These are phyloP conservation scores for Fusarium austroafricanum DNA, from an alignment of 2,329 filamentous ascomycete species.

Conservation along the genomic window DNA sequence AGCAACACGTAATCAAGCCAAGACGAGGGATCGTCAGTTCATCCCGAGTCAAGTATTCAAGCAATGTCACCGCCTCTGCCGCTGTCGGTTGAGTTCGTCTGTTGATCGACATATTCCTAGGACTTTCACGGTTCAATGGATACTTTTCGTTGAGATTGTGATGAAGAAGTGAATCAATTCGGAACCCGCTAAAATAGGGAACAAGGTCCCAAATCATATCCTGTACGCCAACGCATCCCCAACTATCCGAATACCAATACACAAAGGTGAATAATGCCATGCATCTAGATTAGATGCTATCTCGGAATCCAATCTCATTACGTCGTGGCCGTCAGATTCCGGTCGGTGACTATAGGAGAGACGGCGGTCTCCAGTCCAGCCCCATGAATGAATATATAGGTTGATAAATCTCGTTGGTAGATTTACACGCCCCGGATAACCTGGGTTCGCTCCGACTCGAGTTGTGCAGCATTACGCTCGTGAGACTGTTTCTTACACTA, in stretches of 20 bases:
- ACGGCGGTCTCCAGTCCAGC: constrained; percentile 35
- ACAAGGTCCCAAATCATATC: constrained; percentile 36
- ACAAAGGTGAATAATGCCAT: constrained; percentile 43
- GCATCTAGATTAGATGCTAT: constrained; percentile 35
- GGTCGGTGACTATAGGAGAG: constrained; percentile 24
- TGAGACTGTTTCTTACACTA: constrained; percentile 97
- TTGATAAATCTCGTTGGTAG: constrained; percentile 7
- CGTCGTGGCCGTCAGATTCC: constrained; percentile 42
- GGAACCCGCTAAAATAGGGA: constrained; percentile 34
- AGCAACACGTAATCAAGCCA: constrained; percentile 41
- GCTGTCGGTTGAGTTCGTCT: constrained; percentile 11
- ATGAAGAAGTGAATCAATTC: constrained; percentile 40
- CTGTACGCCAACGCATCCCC: constrained; percentile 45
- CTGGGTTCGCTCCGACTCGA: constrained; percentile 92
- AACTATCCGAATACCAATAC: constrained; percentile 39
- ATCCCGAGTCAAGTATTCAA: constrained; percentile 37
- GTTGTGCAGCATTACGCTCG: constrained; percentile 90
- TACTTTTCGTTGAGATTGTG: constrained; percentile 15
- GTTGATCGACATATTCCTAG: constrained; percentile 5
- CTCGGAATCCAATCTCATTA: constrained; percentile 42
- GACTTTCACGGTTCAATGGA: constrained; percentile 3
- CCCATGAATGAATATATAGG: constrained; percentile 1
- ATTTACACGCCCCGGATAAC: constrained; percentile 89
- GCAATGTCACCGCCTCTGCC: constrained; percentile 37
- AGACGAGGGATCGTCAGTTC: constrained; percentile 37